Base-by-base conservation (phyloP, 495 filamentous ascomycete species). In the Aspergillus ostianus region DNA sequence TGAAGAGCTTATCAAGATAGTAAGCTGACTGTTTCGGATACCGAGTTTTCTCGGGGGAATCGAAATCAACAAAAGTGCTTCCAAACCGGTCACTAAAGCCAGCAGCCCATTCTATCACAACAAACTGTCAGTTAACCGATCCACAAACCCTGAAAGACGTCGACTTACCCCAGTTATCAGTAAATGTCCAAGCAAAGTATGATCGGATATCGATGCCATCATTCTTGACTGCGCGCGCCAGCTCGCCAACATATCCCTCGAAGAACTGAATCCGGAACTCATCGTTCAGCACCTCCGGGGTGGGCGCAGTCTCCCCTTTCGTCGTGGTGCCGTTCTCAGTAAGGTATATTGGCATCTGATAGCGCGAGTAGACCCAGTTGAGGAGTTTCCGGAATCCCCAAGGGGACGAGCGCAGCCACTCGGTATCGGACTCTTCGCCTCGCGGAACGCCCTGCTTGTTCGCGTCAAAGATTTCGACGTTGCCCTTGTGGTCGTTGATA, bases 101-200 rank as follows among this genome's bases (percentile, higher is more conserved):
- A 61, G 76, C 78, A 0, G 77, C 78, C 78, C 78, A 81, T 67
- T 79, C 77, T 70, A 69, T 51, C 30, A 18, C 50, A 21, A 18
- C 32, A 23, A 4, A 15, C 27, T 13, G 47, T 15, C 15, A 27
- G 13, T 23, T 6, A 23, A 4, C 9, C 19, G 8, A 19, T 21
- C n/a, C 49, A 27, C 13, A 51, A 51, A 27, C 19, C 4, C n/a
- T 8, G 32, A 21, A 46, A 29, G 5, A 8, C 6, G 10, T 3
- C 20, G 15, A 69, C 65, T 57, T 65, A 71, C 64, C 68, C 68
- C 75, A 76, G 53, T 76, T 80, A 69, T 82, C 77, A 30, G 75
- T 72, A 23, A 82, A 74, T 0, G 72, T 77, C 79, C 77, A 82
- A 26, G 74, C 79, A 63, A 82, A 77, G 53, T 82, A 82, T 20